Base-by-base conservation (phyloP, 331 rosid genomes). In the Acacia pycnantha region DNA sequence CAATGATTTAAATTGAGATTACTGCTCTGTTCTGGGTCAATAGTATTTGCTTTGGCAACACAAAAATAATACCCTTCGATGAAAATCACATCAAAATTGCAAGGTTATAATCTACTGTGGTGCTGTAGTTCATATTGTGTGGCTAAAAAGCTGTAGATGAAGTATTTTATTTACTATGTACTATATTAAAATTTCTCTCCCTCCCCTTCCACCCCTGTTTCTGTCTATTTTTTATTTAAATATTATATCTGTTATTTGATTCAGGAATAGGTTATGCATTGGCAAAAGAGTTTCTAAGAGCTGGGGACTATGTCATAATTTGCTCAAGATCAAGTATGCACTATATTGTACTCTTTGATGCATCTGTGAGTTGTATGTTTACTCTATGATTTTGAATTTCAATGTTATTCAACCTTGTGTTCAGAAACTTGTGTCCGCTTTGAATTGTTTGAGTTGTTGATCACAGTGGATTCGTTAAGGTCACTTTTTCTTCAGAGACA, bases 261-360 rank as follows among this genome's bases (percentile, higher is more conserved):
- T 86, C 89, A 95, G 98, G 99, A 81, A 93, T 95, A 50, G 98
- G 98, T 66, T 90, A 86, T 82, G 97, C 97, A 5, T 74, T 92
- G 65, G 99, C 97, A 15, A 93, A 87, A 76, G 97, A 92, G 82
- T 95, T 95, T 85, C 86, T 95, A 58, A 92, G 84, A 90, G 90
- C 97, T 3, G 97, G 99, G 65, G 99, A 95, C 86, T 92, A 86
- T 11, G 91, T 93, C 40, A 26, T 93, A 41, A 87, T 93, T 65
- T 95, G 93, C 90, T 93, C 98, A 73, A 87, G 97, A 95, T 88
- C 98, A 78, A 85, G 98, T 95, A 64, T 4, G 78, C 68, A 22
- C 64, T 37, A 73, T 40, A 66, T 70, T 76, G 65, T 71, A 19
- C 43, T 70, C 53, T 66, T 81, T 75, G 44, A 78, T 74, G 10